Base-by-base conservation (phyloP, 129 eudicot genomes). In the Tanacetum coccineum region DNA sequence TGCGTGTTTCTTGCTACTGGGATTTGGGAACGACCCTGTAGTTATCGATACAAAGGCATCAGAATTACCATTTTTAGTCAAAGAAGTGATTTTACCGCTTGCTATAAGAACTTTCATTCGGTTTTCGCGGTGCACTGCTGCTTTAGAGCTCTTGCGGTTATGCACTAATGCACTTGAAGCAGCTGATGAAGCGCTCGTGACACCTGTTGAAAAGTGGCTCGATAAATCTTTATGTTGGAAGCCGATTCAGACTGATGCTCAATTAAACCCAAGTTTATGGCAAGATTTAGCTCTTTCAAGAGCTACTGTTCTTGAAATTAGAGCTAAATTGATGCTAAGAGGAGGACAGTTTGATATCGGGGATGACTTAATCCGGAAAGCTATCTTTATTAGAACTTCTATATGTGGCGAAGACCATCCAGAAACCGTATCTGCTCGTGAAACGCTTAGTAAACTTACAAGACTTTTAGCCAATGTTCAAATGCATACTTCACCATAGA, bases 341-440 rank as follows among this genome's bases (percentile, higher is more conserved):
- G 99, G 99, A 13, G 87, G 97, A 6, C 96, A 84, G 72, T 94
- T 84, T 55, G 99, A 94, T 66, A 85, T 87, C 20, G 99, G 87
- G 36, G 99, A 89, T 74, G 99, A 94, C 66, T 57, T 94, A 8
- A 85, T 94, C 64, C 74, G 99, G 81, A 94, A 94, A 85, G 86
- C 95, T 14, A 76, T 94, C 62, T 94, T 87, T 47, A 85, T 94
- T 58, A 87, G 99, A 67, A 87, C 82, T 66, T 94, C 99, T 10
- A 94, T 94, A 28, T 87, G 90, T 15, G 99, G 95, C 14, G 99
- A 94, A 40, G 84, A 94, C 78, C 99, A 94, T 79, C 95, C 99
- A 3, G 95, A 94, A 19, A 89, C 99, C 0, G 70, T 82, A 8
- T 81, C 99, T 49, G 99, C 99, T 13, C 84, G 84, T 3, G 95